These are phyloP conservation scores for Teratosphaeria nubilosa DNA, from an alignment of 2,329 filamentous ascomycete species.

Conservation along the genomic window DNA sequence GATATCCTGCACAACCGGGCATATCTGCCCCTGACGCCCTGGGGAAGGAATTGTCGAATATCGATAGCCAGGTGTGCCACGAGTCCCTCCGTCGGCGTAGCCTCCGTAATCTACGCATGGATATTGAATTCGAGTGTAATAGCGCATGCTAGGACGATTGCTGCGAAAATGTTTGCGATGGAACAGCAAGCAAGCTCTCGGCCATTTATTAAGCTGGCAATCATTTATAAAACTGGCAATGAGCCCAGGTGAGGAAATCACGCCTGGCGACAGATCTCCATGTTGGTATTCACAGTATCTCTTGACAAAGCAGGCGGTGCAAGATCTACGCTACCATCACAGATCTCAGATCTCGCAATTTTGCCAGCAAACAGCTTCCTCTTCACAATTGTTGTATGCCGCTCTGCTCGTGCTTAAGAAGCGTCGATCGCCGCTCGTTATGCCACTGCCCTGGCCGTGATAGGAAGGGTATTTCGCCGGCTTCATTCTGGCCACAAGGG, in stretches of 20 bases:
- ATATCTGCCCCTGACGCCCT: no score
- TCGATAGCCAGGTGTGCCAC: no score
- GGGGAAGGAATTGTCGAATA: no score
- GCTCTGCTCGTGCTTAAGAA: neutral
- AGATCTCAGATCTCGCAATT: neutral
- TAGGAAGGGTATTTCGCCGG: neutral
- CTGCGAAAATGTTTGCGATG: neutral
- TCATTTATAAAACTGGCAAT: no score
- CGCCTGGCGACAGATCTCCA: neutral
- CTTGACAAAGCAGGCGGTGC: neutral
- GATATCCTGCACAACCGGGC: no score
- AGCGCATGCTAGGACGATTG: neutral
- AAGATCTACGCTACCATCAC: neutral
- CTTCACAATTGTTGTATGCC: neutral
- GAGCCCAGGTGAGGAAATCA: neutral
- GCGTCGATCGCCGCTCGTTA: neutral
- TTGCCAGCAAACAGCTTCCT: neutral
- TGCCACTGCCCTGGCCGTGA: neutral
- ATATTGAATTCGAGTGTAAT: neutral
- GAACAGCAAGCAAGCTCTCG: neutral
- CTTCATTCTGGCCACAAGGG: neutral
- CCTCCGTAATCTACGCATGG: neutral
- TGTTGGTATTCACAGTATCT: neutral
- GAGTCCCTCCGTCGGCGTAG: no score
- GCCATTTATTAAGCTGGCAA: neutral